Base-by-base conservation (phyloP, 2,329 filamentous ascomycete species). In the Epichloe bromicola region DNA sequence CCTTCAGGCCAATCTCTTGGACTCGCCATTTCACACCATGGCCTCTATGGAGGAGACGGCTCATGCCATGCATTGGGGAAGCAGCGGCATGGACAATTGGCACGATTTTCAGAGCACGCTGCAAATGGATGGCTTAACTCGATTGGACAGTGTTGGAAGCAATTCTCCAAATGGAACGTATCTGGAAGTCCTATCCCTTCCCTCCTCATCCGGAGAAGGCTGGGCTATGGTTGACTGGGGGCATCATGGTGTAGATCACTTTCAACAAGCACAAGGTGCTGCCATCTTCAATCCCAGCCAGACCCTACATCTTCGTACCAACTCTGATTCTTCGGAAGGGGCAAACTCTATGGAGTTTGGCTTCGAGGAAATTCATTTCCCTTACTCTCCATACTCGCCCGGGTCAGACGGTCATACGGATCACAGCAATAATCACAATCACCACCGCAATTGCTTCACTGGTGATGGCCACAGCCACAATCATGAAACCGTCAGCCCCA, bases 271-370 rank as follows among this genome's bases (percentile, higher is more conserved):
- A 5, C 77, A 79, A 48, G 79, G 73, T 55, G 67, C 74, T 40
- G 83, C 86, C 57, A 90, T 95, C 62, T 94, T 95, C 74, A 95
- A 96, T 68, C 91, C 91, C 2, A 82, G 85, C 55, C 86, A 95
- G 70, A 94, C 89, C 1, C 73, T 97, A 48, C 91, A 96, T 70
- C 78, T 95, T 61, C 81, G 90, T 58, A 90, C 85, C 50, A 83
- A 85, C 60, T 95, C 90, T 4, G 88, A 94, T 61, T 93, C 88
- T 2, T 93, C 86, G 1, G 85, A 90, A 36, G 80, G 82, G 59
- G 67, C 80, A 66, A 74, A 77, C 65, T 72, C 83, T 62, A 63
- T 85, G 74, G 65, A 88, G 70, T 66, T 88, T 76, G 72, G 87
- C 70, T 95, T 85, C 59, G 88, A 94, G 64, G 88, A 95, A 59